A percentile compares a stretch with the other conserved stretches of the same genome.
phyloP scores from a whole-genome alignment of 305 asterid species.

The Solanum chacoense region DNA sequence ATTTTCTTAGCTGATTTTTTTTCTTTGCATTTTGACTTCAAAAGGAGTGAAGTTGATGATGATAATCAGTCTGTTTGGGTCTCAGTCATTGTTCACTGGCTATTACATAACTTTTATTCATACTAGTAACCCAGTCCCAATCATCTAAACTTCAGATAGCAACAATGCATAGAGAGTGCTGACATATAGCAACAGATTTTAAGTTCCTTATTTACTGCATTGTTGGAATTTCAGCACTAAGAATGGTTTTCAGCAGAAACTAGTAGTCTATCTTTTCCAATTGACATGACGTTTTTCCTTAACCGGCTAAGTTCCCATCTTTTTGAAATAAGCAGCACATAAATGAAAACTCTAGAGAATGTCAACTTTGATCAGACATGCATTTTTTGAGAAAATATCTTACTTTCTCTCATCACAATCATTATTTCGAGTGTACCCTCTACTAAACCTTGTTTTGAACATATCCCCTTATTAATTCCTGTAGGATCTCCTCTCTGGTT shows the following conservation, averaged over 20 bases:
- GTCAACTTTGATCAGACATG: not conserved
- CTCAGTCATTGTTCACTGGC: not conserved
- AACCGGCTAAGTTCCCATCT: not conserved
- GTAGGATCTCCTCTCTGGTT: not conserved
- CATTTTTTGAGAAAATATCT: not conserved
- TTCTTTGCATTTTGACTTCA: not conserved
- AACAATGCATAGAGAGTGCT: not conserved
- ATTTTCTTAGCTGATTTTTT: not conserved
- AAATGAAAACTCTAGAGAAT: not conserved
- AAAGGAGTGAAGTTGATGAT: not conserved
- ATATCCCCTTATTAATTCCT: not conserved
- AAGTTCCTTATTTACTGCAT: not conserved
- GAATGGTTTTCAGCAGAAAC: not conserved
- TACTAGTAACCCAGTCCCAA: not conserved
- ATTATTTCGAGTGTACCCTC: not conserved
- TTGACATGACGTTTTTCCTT: not conserved
- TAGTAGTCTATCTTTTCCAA: not conserved
- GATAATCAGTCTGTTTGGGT: not conserved
- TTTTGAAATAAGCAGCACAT: not conserved
- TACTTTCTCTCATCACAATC: not conserved
- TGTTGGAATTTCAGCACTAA: not conserved
- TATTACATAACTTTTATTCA: not conserved
- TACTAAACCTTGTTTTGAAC: not conserved
- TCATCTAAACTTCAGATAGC: not conserved
- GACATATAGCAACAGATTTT: not conserved